These are phyloP conservation scores for Meredithiella fracta DNA, from an alignment of 2,329 filamentous ascomycete genomes.

Conservation along the genomic window DNA sequence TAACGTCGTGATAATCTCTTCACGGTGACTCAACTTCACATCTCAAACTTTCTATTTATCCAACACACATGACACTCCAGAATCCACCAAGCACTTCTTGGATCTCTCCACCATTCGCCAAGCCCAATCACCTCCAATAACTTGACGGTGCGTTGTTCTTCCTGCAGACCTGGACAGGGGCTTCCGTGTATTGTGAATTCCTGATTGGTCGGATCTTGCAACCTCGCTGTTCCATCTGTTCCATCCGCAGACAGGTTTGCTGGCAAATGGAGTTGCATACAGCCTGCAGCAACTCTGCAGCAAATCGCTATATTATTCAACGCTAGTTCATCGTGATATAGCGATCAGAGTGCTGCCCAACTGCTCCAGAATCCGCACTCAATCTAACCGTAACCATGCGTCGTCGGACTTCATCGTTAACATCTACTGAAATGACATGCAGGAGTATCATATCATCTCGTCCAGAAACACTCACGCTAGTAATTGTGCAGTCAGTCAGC, in stretches of 20 bases:
- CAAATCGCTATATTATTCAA: not conserved
- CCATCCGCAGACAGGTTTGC: not conserved
- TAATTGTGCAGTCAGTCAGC: too few species aligned
- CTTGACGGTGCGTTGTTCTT: not conserved
- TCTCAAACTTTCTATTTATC: not conserved
- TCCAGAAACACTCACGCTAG: too few species aligned
- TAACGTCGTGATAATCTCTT: not conserved
- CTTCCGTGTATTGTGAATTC: not conserved
- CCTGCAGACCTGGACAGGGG: not conserved
- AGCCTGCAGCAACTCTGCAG: not conserved
- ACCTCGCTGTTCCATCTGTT: not conserved
- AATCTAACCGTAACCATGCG: too few species aligned
- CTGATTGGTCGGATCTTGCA: not conserved
- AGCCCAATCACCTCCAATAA: not conserved
- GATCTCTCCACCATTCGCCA: not conserved
- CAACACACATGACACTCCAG: too few species aligned
- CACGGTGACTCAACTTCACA: not conserved
- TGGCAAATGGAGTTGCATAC: not conserved
- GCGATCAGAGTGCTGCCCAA: not conserved
- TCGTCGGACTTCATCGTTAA: too few species aligned
- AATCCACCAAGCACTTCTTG: too few species aligned
- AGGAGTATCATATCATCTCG: too few species aligned
- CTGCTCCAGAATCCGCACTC: not conserved
- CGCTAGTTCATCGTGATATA: not conserved
- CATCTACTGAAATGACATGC: too few species aligned